Conservation (phyloP, 208 protist species). For the Borovskyia barvae region DNA sequence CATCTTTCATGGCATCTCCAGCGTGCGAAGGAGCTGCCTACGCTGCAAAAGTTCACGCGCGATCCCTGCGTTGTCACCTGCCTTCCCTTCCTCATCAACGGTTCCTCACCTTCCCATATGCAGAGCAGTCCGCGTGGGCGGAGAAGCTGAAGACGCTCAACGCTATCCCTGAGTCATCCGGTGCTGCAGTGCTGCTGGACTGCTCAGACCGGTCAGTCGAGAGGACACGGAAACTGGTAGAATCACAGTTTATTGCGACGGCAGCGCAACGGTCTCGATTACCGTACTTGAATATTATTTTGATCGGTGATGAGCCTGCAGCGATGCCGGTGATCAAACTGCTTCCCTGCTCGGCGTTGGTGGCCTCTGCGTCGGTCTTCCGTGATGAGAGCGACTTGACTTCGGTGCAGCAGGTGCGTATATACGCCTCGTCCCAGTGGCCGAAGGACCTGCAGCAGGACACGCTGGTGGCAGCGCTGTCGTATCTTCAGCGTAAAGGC, state of each 20-base stretch:
- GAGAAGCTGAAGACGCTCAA: conserved; percentile 25
- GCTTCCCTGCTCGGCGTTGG: conserved; percentile 46
- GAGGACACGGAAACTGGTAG: conserved; percentile 41
- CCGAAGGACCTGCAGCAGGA: conserved; percentile 42
- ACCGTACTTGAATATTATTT: conserved; percentile 31
- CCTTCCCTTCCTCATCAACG: conserved; percentile 20
- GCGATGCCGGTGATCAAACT: conserved; percentile 20
- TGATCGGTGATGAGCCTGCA: conserved; percentile 47
- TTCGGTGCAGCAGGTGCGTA: conserved; percentile 63
- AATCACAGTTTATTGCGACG: conserved; percentile 19
- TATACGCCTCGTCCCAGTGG: conserved; percentile 44
- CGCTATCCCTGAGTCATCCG: conserved; percentile 5
- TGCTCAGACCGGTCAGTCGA: conserved; percentile 34
- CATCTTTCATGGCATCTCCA: background rate
- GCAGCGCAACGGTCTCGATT: conserved; percentile 8
- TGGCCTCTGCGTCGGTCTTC: conserved; percentile 44
- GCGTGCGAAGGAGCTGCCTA: conserved; percentile 16
- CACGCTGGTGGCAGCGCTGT: conserved; percentile 43
- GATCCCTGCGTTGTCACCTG: conserved; percentile 10
- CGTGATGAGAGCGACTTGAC: conserved; percentile 15
- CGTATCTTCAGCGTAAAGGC: conserved; percentile 41
- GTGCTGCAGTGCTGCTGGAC: conserved; percentile 54
- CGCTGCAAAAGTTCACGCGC: conserved; percentile 5
- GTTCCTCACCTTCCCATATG: conserved; percentile 24
- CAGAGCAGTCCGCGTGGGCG: conserved; percentile 27